Evolutionary conservation across 805 yeast species (phyloP), one percentile per base, ranked within the genome.

Genomic region (Candida namnaoensis): DNA sequence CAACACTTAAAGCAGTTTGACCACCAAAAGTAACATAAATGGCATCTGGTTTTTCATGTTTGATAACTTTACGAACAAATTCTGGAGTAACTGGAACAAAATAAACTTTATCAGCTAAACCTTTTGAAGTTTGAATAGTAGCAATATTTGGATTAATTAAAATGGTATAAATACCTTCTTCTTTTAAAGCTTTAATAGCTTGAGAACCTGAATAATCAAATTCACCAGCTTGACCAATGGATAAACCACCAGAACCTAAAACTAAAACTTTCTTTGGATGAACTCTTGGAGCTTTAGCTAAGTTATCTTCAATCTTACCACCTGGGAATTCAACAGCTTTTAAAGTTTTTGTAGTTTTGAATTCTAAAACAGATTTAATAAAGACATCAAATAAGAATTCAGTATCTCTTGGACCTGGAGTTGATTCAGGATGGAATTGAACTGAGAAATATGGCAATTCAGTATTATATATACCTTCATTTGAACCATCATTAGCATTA

Each of bases 161-260:
- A 52, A 93, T 82, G 43, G 98, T 90, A 74, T 91, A 88, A 50
- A 91, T 93, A 47, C 96, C 96, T 68, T 90, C 98, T 71, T 93
- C 97, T 65, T 88, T 91, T 68, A 93, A 74, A 38, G 99, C 99
- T 68, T 93, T 93, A 68, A 93, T 93, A 45, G 99, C 99, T 69
- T 93, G 99, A 42, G 96, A 88, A 58, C 99, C 99, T 37, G 97
- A 88, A 69, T 93, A 93, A 65, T 93, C 99, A 59, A 93, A 93
- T 69, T 93, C 99, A 66, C 99, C 99, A 49, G 99, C 99, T 72
- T 93, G 99, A 51, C 99, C 99, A 61, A 93, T 93, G 43, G 96
- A 86, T 56, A 93, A 74, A 62, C 99, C 99, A 72, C 99, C 99
- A 40, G 97, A 90, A 57, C 99, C 99, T 57, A 93, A 76, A 46